Percentiles rank a stretch among this genome's conserved stretches.
Conservation (phyloP, 352 stramenopile genomes). For the Phytophthora foliorum region DNA sequence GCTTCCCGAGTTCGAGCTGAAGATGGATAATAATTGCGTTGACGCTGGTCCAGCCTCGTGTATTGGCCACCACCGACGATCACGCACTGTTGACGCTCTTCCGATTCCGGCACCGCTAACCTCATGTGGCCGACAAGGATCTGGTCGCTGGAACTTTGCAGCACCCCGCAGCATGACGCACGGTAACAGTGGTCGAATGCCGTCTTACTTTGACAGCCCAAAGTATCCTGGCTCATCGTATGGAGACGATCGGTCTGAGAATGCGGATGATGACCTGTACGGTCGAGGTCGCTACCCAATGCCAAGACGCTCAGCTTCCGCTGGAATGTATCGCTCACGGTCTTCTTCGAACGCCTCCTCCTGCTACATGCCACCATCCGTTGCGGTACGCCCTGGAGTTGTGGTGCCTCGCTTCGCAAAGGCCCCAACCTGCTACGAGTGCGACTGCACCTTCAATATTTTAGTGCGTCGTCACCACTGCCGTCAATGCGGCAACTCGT, state of each 20-base stretch:
- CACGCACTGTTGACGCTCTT: constrained; percentile 30
- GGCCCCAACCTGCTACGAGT: constrained; percentile 70
- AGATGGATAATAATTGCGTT: constrained; percentile 43
- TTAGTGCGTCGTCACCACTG: constrained; percentile 86
- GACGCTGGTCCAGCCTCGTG: constrained; percentile 37
- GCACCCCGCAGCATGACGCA: constrained; percentile 31
- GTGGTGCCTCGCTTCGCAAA: constrained; percentile 79
- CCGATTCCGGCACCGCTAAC: constrained; percentile 28
- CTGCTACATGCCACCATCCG: constrained; percentile 33
- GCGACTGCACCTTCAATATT: constrained; percentile 75
- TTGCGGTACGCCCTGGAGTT: constrained; percentile 32
- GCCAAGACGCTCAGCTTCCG: constrained; percentile 46
- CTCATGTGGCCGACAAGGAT: constrained; percentile 30
- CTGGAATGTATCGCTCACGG: constrained; percentile 44
- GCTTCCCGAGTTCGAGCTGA: constrained; percentile 45
- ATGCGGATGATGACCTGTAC: constrained; percentile 37
- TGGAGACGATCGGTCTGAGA: constrained; percentile 40
- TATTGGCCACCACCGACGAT: constrained; percentile 24
- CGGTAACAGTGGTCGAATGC: constrained; percentile 20
- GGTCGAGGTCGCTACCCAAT: constrained; percentile 31
- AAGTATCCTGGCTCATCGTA: constrained; percentile 35
- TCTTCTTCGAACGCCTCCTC: constrained; percentile 47
- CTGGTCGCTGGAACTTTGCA: constrained; percentile 38
- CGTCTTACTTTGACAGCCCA: constrained; percentile 36
- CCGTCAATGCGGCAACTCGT: constrained; percentile 84